phyloP scores from a whole-genome alignment of 306 rosid species.

The Sindora glabra region DNA sequence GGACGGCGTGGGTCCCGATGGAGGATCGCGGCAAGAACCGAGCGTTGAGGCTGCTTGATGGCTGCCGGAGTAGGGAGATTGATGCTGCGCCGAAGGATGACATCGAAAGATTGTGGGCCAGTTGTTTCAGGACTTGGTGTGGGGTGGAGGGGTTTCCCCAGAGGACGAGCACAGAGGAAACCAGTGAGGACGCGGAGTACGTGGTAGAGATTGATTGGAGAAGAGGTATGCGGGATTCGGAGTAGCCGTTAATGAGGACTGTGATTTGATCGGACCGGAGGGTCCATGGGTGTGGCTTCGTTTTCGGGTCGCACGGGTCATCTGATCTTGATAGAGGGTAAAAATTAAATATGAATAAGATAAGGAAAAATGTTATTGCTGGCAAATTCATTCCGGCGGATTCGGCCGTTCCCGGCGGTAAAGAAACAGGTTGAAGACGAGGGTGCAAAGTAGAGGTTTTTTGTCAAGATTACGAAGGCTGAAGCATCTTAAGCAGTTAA shows the following conservation, averaged over 20 bases:
- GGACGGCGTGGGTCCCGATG: slow-evolving; percentile 51
- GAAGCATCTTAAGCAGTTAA: not conserved
- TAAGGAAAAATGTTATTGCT: not conserved
- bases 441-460: not conserved
- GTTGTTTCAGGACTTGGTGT: slow-evolving; percentile 16
- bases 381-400: slow-evolving; percentile 9
- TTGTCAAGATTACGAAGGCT: too few species aligned
- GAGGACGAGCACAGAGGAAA: slow-evolving; percentile 61
- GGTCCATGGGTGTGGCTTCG: slow-evolving; percentile 14
- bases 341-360: not conserved
- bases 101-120: slow-evolving; percentile 41
- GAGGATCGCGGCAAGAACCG: slow-evolving; percentile 63
- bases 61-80: slow-evolving; percentile 40
- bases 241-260: slow-evolving; percentile 75
- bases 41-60: slow-evolving; percentile 53
- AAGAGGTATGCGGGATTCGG: slow-evolving; percentile 67
- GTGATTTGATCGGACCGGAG: slow-evolving; percentile 58
- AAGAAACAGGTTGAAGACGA: not conserved
- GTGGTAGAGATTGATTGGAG: slow-evolving; percentile 58
- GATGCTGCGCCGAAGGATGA: slow-evolving; percentile 27
- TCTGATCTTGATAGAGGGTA: not conserved
- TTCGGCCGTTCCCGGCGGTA: not conserved
- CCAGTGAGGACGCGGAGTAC: slow-evolving; percentile 57
- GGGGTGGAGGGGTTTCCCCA: slow-evolving; percentile 87
- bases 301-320: slow-evolving; percentile 27